Conservation (phyloP, 2,329 filamentous ascomycete species). For the Pezicula rhizophila region DNA sequence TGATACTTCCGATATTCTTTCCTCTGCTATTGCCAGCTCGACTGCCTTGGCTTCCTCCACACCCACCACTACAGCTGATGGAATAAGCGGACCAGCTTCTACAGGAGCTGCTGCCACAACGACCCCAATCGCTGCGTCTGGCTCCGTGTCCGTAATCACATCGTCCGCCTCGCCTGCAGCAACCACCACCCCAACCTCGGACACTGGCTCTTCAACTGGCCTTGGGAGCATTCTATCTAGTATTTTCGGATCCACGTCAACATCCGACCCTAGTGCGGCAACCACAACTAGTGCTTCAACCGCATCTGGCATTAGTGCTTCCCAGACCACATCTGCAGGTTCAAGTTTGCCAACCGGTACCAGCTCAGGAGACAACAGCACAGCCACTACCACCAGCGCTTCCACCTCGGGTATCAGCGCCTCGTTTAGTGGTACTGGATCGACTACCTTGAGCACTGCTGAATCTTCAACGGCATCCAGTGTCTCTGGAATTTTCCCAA, state of each 20-base stretch:
- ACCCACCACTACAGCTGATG: too few species aligned
- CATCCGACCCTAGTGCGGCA: not conserved
- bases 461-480: not conserved
- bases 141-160: not conserved
- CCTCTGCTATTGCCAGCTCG: too few species aligned
- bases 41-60: too few species aligned
- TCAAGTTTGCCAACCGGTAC: slow-evolving; percentile 3
- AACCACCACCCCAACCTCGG: not conserved
- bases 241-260: not conserved
- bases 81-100: not conserved
- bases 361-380: not conserved
- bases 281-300: not conserved
- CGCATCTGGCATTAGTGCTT: not conserved
- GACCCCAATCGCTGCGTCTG: not conserved
- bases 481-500: not conserved
- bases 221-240: slow-evolving; percentile 1
- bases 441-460: too few species aligned
- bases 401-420: not conserved
- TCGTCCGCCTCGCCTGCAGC: not conserved
- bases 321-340: not conserved
- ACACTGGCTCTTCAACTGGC: not conserved
- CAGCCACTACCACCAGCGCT: slow-evolving; percentile 8
- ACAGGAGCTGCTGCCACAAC: not conserved
- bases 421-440: slow-evolving; percentile 1
- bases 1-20: too few species aligned